Percentiles rank a stretch among this genome's conserved stretches.
phyloP scores from a whole-genome alignment of 139 green algal genomes.

The Micromonas pusilla region DNA sequence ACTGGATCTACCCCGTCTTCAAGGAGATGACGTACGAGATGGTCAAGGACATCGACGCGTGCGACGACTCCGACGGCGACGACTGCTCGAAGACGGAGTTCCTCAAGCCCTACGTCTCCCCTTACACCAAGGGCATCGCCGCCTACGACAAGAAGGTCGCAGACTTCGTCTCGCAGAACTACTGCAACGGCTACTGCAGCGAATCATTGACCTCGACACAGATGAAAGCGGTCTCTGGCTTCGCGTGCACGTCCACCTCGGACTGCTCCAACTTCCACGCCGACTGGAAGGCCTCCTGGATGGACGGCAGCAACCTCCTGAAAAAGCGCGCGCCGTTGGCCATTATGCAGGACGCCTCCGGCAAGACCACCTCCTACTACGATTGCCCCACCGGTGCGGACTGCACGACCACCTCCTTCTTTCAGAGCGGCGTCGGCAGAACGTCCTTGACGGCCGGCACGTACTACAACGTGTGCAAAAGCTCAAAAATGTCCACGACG shows the following conservation, averaged over 20 bases:
- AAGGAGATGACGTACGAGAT: slow-evolving; percentile 21
- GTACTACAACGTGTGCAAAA: slow-evolving; percentile 1
- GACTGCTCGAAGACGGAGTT: slow-evolving; percentile 19
- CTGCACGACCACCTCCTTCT: background rate
- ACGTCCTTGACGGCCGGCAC: background rate
- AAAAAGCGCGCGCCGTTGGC: background rate
- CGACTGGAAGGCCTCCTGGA: background rate
- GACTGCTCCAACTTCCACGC: background rate
- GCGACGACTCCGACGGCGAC: background rate
- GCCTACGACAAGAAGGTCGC: slow-evolving; percentile 13
- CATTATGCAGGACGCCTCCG: background rate
- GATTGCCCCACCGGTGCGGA: background rate
- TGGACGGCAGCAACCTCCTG: background rate
- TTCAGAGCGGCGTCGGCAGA: background rate
- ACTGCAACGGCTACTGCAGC: slow-evolving; percentile 1
- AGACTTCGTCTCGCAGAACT: background rate
- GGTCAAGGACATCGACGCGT: background rate
- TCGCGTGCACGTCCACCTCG: background rate
- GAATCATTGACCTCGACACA: background rate
- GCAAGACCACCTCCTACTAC: background rate
- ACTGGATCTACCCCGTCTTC: slow-evolving; percentile 15
- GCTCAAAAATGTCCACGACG: slow-evolving; percentile 6
- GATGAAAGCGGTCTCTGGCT: background rate
- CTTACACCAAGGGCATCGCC: slow-evolving; percentile 5
- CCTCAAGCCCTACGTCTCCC: slow-evolving; percentile 11